Conservation (phyloP, 2,329 filamentous ascomycete species). For the Albifimbria verrucaria region DNA sequence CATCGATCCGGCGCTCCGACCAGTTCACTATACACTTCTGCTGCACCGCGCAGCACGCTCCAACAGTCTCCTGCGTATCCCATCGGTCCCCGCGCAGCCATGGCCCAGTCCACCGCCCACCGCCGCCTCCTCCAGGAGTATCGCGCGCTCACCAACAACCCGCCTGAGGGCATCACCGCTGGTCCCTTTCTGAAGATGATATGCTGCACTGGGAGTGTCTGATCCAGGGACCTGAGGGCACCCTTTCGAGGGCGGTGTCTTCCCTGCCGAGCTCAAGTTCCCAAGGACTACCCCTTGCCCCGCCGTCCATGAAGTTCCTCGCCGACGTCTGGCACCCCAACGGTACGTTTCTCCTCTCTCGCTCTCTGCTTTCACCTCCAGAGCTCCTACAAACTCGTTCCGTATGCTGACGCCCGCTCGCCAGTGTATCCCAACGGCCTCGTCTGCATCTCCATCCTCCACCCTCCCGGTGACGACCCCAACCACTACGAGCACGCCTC, state of each 20-base stretch:
- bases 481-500: constrained; percentile 97
- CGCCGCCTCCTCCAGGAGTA: constrained; percentile 94
- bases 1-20: too few species aligned
- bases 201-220: constrained; percentile 94
- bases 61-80: background rate
- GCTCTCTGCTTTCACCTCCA: constrained; percentile 3
- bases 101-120: constrained; percentile 62
- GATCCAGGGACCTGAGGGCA: constrained; percentile 92
- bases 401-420: too few species aligned
- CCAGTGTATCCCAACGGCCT: constrained; percentile 86
- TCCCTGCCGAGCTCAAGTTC: constrained; percentile 91
- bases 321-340: constrained; percentile 97
- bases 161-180: constrained; percentile 95
- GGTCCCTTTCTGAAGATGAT: constrained; percentile 93
- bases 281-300: constrained; percentile 98
- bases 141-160: constrained; percentile 86
- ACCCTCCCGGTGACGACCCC: constrained; percentile 92
- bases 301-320: constrained; percentile 93
- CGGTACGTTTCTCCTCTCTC: constrained; percentile 48
- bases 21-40: too few species aligned
- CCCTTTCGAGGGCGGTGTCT: constrained; percentile 96
- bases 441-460: constrained; percentile 97
- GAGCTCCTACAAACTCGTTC: too few species aligned
- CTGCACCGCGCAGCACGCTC: too few species aligned
- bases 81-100: too few species aligned